Conservation (phyloP, 257 asterid genomes). For the Solanum megistacrolobum region DNA sequence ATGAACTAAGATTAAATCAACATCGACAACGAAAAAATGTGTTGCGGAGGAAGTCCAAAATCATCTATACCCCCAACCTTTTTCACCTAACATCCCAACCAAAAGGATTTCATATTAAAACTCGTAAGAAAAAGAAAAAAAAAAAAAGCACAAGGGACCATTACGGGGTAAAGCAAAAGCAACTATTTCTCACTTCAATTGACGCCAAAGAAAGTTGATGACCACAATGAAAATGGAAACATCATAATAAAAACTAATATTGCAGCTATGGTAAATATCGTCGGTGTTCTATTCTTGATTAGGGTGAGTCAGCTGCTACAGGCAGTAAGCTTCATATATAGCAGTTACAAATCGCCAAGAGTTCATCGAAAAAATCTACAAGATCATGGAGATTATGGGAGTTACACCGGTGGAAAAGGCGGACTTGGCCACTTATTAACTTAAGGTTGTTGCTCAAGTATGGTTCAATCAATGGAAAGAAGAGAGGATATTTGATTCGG, state of each 20-base stretch:
- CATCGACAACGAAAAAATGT: not conserved
- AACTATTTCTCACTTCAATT: not conserved
- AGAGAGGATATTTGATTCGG: too few species aligned
- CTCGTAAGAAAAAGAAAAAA: not conserved
- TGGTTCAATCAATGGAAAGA: too few species aligned
- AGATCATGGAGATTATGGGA: too few species aligned
- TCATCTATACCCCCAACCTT: not conserved
- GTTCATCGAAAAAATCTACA: too few species aligned
- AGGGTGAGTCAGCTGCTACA: slow-evolving; percentile 54
- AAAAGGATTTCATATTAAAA: not conserved
- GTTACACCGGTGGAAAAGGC: too few species aligned
- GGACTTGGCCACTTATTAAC: too few species aligned
- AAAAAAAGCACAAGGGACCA: not conserved
- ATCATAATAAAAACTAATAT: not conserved
- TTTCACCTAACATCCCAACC: not conserved
- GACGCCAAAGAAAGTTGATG: not conserved
- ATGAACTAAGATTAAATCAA: not conserved
- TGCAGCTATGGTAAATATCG: slow-evolving; percentile 34
- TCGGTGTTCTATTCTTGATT: slow-evolving; percentile 55
- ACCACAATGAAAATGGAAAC: not conserved
- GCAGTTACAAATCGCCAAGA: slow-evolving; percentile 49
- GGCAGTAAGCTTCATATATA: slow-evolving; percentile 60
- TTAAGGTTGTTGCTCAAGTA: too few species aligned
- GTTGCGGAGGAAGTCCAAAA: not conserved
- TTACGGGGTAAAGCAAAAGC: not conserved